A percentile compares a stretch with the other conserved stretches of the same genome.
phyloP scores from a whole-genome alignment of 2,329 filamentous ascomycete species.

The Coleophoma eucalyptorum region DNA sequence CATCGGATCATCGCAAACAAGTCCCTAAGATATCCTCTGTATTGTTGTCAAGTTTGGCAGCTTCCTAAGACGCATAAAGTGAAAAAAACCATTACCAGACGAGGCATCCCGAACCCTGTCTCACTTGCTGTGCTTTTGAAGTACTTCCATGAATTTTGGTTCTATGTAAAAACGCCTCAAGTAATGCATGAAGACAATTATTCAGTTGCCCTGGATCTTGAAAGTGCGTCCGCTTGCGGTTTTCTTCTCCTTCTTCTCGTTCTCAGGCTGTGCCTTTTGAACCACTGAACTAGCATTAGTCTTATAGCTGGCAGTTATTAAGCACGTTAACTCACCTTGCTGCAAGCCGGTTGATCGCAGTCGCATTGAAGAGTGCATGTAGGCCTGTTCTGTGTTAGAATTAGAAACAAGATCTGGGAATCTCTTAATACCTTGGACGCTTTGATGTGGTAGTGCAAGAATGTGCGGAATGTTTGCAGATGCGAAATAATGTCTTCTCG shows the following conservation, averaged over 20 bases:
- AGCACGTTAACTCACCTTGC: slow-evolving; percentile 61
- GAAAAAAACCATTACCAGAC: no score
- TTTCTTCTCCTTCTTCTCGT: slow-evolving; percentile 96
- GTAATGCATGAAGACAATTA: no score
- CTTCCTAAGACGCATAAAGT: no score
- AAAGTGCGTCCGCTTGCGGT: slow-evolving; percentile 96
- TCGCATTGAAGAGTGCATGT: slow-evolving; percentile 97
- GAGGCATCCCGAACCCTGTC: no score
- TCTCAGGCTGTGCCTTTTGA: slow-evolving; percentile 89
- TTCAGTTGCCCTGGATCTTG: slow-evolving; percentile 36
- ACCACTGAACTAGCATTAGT: slow-evolving; percentile 59
- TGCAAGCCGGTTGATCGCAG: slow-evolving; percentile 97
- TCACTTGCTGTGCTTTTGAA: no score
- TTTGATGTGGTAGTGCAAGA: slow-evolving; percentile 99
- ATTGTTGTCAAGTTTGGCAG: no score
- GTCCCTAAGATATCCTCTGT: no score
- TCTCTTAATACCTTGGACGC: slow-evolving; percentile 70
- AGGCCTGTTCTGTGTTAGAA: slow-evolving; percentile 54
- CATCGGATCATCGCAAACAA: no score
- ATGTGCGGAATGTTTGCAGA: slow-evolving; percentile 99
- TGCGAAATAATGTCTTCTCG: slow-evolving; percentile 96
- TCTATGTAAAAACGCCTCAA: no score
- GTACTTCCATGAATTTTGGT: no score
- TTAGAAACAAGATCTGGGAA: slow-evolving; percentile 2
- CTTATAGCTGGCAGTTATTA: background rate